Evolutionary conservation across 78 protist genomes (phyloP).

Genomic region (Creolimax fragrantissima): DNA sequence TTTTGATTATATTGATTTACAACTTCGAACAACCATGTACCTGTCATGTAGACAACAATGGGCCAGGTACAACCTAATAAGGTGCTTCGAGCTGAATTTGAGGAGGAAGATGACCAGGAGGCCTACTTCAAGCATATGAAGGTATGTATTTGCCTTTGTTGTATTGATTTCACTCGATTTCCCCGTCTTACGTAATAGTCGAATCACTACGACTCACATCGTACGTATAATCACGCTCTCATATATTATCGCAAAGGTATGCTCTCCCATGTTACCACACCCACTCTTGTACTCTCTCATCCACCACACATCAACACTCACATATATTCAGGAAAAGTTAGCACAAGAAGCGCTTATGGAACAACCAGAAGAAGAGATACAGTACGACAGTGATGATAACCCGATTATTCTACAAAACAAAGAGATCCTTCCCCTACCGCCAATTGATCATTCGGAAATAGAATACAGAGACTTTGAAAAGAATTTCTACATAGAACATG

Average conservation of each 20-base stretch:
- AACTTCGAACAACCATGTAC: too few species aligned
- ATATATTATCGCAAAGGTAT: not conserved
- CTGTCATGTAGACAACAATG: too few species aligned
- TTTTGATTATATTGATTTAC: too few species aligned
- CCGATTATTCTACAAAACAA: not conserved
- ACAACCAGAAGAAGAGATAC: not conserved
- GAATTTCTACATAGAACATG: conserved; percentile 38
- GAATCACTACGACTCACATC: too few species aligned
- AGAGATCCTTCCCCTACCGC: conserved; percentile 39
- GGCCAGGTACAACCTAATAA: not conserved
- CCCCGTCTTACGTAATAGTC: too few species aligned
- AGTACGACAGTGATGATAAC: not conserved
- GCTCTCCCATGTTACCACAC: not conserved
- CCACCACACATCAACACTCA: not conserved
- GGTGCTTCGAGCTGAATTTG: conserved; percentile 5
- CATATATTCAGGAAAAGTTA: not conserved
- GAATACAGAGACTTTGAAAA: conserved; percentile 45
- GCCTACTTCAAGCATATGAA: not conserved
- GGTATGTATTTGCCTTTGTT: not conserved
- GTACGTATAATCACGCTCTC: not conserved
- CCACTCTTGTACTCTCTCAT: not conserved
- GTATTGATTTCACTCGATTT: too few species aligned
- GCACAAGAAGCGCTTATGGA: not conserved
- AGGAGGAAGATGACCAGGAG: conserved; percentile 28
- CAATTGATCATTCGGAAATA: conserved; percentile 54